A percentile compares a stretch with the other conserved stretches of the same genome.
Conservation (phyloP, 495 filamentous ascomycete species). For the Podospora anserina region DNA sequence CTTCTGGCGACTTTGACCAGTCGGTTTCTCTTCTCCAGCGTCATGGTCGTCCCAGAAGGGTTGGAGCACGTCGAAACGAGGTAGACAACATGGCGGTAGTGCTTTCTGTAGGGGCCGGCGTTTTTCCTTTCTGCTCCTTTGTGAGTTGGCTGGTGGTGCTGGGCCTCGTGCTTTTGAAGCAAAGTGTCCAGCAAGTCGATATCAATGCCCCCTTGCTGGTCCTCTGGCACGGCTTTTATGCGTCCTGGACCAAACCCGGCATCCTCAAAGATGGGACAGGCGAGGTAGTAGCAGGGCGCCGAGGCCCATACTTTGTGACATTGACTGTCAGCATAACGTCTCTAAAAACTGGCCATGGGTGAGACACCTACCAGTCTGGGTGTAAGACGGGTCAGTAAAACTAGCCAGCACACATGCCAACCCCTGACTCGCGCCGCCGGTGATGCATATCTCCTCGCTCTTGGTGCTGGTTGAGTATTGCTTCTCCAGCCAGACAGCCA, state of each 20-base stretch:
- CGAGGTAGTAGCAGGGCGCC: constrained; percentile 76
- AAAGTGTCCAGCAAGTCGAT: constrained; percentile 51
- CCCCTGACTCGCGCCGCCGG: constrained; percentile 74
- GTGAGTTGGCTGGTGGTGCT: neutral
- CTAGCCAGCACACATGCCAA: constrained; percentile 67
- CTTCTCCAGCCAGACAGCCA: constrained; percentile 65
- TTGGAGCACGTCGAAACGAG: constrained; percentile 79
- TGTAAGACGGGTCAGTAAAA: constrained; percentile 75
- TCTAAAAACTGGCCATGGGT: neutral
- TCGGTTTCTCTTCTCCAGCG: constrained; percentile 53
- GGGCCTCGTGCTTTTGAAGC: constrained; percentile 41
- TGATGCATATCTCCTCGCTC: constrained; percentile 68
- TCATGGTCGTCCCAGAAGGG: constrained; percentile 72
- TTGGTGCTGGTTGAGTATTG: constrained; percentile 32
- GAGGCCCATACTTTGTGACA: constrained; percentile 63
- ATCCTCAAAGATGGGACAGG: constrained; percentile 76
- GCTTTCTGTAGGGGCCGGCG: constrained; percentile 49
- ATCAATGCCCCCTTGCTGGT: constrained; percentile 66
- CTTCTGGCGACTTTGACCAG: constrained; percentile 67
- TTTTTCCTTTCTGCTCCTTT: constrained; percentile 26
- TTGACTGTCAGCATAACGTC: neutral
- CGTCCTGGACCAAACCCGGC: constrained; percentile 59
- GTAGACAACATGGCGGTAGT: constrained; percentile 83
- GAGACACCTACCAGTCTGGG: constrained; percentile 39
- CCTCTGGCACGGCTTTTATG: constrained; percentile 65